Evolutionary conservation across 495 filamentous ascomycete genomes (phyloP), one percentile per base, ranked within the genome.

Genomic region (Thermothielavioides terrestris): DNA sequence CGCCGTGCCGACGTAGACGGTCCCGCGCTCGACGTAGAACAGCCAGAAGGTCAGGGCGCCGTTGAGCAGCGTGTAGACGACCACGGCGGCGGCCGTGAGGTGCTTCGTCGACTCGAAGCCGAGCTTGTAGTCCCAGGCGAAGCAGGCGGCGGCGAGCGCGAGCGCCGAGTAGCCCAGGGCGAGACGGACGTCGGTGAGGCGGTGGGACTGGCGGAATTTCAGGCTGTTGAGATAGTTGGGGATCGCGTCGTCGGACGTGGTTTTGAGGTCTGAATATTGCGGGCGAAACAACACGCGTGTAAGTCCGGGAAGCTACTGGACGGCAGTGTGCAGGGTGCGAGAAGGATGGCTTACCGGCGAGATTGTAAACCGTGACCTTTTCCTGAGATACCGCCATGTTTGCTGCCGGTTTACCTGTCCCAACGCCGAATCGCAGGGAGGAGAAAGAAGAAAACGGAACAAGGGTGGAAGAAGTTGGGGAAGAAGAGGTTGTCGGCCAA

Each of bases 181-280:
- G 34, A 97, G 83, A 41, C 88, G 87, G 36, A 92, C 76, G 63
- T 96, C 88, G 58, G 81, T 79, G 38, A 90, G 82, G 50, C 62
- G 73, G 75, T 98, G 83, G 57, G 84, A 81, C 64, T 90, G 89
- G 22, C 67, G 75, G 76, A 94, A 96, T 50, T 80, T 75, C 34
- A 96, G 83, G 17, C 78, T 83, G 66, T 80, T 88, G 42, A 97
- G 81, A 70, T 96, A 96, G 68, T 89, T 85, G n/a, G 83, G 78
- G 40, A 98, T 80, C 47, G 89, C 87, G 62, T 98, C 92, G 74
- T 98, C 92, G 60, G 84, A 86, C 17, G 89, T 94, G 65, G 94
- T 94, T 69, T 97, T 97, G 49, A 98, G 84, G 64, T 95, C 92
- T 95, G 60, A n/a, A n/a, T n/a, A n/a, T n/a, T n/a, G n/a, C n/a